Conservation (phyloP, 164 flowering plant genomes). For the Pachysandra terminalis region DNA sequence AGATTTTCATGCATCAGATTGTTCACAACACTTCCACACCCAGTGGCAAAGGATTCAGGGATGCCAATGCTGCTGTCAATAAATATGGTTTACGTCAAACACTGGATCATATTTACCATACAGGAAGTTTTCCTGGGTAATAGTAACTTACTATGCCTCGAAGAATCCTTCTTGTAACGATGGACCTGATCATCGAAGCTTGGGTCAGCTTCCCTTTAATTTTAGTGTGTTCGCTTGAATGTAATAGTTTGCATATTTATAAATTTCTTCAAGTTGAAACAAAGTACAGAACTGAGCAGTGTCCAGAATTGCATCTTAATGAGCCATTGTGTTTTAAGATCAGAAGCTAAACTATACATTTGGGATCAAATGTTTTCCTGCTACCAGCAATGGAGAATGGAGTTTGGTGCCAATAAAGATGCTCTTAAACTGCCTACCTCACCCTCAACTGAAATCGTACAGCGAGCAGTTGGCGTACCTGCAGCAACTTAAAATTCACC, state of each 20-base stretch:
- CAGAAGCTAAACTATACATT: too few species aligned
- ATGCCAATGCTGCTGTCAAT: constrained; percentile 79
- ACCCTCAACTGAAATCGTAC: too few species aligned
- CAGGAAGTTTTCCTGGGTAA: constrained; percentile 63
- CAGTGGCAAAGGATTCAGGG: constrained; percentile 85
- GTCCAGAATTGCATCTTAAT: too few species aligned
- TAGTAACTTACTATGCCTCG: not conserved
- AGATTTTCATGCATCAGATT: constrained; percentile 89
- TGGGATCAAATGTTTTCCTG: too few species aligned
- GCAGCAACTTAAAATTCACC: too few species aligned
- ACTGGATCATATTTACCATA: constrained; percentile 68
- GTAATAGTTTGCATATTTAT: constrained; percentile 12
- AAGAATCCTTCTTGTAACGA: constrained; percentile 17
- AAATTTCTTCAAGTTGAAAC: too few species aligned
- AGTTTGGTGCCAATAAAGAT: too few species aligned
- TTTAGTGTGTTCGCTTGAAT: constrained; percentile 14
- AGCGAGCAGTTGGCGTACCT: too few species aligned
- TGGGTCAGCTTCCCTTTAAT: constrained; percentile 26
- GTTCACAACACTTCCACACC: constrained; percentile 71
- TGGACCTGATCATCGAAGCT: constrained; percentile 24
- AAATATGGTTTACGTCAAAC: constrained; percentile 79
- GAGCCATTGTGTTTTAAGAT: too few species aligned
- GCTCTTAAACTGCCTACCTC: too few species aligned
- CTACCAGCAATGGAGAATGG: too few species aligned
- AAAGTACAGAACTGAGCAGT: too few species aligned